Evolutionary conservation across 2,329 filamentous ascomycete genomes (phyloP).

Genomic region (Penicillium sp.): DNA sequence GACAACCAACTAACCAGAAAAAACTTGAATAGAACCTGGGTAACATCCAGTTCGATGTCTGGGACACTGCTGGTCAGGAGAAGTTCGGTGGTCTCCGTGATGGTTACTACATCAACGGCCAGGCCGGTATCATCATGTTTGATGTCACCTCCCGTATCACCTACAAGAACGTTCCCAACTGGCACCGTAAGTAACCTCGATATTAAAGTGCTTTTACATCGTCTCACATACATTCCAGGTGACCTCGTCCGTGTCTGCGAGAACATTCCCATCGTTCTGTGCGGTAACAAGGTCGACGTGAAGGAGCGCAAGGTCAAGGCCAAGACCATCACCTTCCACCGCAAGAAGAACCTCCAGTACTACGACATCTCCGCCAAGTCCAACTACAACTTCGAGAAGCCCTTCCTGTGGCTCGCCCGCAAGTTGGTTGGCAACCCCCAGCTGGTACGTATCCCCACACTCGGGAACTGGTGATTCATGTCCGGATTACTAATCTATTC

Average conservation of each 20-base stretch:
- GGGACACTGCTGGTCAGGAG: slow-evolving; percentile 98
- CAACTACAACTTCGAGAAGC: slow-evolving; percentile 99
- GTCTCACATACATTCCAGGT: slow-evolving; percentile 54
- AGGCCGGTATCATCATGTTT: slow-evolving; percentile 99
- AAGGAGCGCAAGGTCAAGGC: slow-evolving; percentile 99
- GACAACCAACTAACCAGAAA: slow-evolving; percentile 27
- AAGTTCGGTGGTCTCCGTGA: slow-evolving; percentile 99
- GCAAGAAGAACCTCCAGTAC: slow-evolving; percentile 99
- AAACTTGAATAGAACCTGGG: slow-evolving; percentile 72
- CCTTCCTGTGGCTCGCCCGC: slow-evolving; percentile 97
- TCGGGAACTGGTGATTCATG: slow-evolving; percentile 20
- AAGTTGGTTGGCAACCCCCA: slow-evolving; percentile 94
- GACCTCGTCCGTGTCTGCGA: slow-evolving; percentile 99
- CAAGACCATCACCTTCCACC: slow-evolving; percentile 99
- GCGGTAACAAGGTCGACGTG: slow-evolving; percentile 99
- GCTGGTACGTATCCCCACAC: slow-evolving; percentile 61
- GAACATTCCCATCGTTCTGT: slow-evolving; percentile 97
- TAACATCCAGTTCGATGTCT: slow-evolving; percentile 97
- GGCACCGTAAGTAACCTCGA: slow-evolving; percentile 80
- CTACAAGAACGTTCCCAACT: slow-evolving; percentile 99
- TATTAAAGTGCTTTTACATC: background rate
- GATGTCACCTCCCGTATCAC: slow-evolving; percentile 99
- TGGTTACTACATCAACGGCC: slow-evolving; percentile 99
- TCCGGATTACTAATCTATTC: slow-evolving; percentile 21
- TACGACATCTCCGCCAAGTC: slow-evolving; percentile 99